Percentiles rank a stretch among this genome's conserved stretches.
Evolutionary conservation across 169 alveolate species (phyloP).

Genomic region (Babesia divergens): DNA sequence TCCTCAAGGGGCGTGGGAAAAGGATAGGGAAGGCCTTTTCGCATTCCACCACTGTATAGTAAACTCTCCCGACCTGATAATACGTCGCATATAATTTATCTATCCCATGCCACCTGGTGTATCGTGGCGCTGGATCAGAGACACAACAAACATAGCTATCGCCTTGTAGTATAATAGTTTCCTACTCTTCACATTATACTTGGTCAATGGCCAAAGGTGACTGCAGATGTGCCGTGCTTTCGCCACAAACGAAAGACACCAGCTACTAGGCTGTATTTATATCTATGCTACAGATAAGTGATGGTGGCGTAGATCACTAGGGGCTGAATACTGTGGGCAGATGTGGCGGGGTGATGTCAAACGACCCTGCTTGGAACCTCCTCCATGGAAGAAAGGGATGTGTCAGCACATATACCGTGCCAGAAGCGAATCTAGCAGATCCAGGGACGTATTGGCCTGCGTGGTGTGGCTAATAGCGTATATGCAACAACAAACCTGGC

Average conservation of each 20-base stretch:
- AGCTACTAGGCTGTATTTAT: not conserved
- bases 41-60: no score
- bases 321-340: not conserved
- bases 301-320: not conserved
- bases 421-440: conserved; percentile 24
- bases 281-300: not conserved
- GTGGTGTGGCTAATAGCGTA: not conserved
- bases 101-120: no score
- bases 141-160: no score
- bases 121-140: no score
- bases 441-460: conserved; percentile 25
- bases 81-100: no score
- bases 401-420: conserved; percentile 14
- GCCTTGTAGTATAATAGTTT: no score
- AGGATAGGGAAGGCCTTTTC: conserved; percentile 20
- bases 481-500: conserved; percentile 1
- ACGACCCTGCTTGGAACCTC: conserved; percentile 10
- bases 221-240: no score
- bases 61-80: no score
- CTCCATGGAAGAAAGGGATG: conserved; percentile 56
- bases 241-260: no score
- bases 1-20: conserved; percentile 8
- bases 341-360: conserved; percentile 15
- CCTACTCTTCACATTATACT: no score
- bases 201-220: no score